Percentiles rank a stretch among this genome's conserved stretches.
These are phyloP conservation scores for Cynara cardunculus DNA, from an alignment of 129 eudicot species.

Conservation along the genomic window DNA sequence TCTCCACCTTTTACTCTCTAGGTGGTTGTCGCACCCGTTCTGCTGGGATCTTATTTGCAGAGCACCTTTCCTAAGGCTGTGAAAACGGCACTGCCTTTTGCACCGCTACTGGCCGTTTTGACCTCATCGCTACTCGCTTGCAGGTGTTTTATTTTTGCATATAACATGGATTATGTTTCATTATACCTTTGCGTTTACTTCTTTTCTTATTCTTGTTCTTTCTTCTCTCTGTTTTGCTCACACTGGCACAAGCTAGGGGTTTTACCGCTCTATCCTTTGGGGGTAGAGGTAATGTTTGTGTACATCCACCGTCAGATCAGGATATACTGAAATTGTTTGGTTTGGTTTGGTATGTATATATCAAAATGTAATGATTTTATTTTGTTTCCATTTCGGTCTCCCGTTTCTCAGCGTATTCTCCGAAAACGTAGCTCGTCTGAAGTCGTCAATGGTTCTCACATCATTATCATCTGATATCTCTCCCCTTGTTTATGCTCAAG, in stretches of 20 bases:
- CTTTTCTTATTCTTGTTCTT: background rate
- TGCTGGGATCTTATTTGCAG: conserved; percentile 71
- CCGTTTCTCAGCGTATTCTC: conserved; percentile 58
- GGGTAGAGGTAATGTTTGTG: background rate
- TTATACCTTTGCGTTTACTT: background rate
- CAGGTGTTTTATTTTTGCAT: conserved; percentile 39
- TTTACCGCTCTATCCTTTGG: background rate
- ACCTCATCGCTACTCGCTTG: conserved; percentile 62
- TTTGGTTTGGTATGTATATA: background rate
- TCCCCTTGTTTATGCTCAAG: conserved; percentile 39
- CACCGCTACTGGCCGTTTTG: conserved; percentile 80
- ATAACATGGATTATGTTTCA: background rate
- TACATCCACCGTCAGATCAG: background rate
- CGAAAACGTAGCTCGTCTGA: conserved; percentile 63
- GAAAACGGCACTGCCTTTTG: conserved; percentile 53
- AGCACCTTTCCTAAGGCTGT: conserved; percentile 63
- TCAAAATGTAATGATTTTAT: background rate
- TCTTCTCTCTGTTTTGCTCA: no score
- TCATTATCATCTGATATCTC: conserved; percentile 49
- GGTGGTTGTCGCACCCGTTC: conserved; percentile 89
- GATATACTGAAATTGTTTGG: background rate
- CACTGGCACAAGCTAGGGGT: no score
- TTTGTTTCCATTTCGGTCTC: background rate
- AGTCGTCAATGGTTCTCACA: conserved; percentile 49
- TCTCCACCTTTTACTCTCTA: conserved; percentile 18